Evolutionary conservation across 2,329 filamentous ascomycete genomes (phyloP), one percentile per base, ranked within the genome.

Genomic region (Alternaria sp.): DNA sequence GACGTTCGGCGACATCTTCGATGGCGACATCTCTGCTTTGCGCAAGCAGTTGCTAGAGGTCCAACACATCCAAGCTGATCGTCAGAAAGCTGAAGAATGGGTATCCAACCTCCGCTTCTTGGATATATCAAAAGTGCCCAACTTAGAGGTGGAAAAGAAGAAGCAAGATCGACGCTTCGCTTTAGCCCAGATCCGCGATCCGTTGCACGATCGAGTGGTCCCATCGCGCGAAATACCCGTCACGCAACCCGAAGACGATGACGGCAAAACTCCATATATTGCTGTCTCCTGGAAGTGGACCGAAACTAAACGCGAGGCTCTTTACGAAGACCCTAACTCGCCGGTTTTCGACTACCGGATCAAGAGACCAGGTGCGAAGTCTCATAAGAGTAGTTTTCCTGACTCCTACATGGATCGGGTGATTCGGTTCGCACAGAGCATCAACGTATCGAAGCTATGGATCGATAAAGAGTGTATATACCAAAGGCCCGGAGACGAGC

Each of bases 381-480:
- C 51, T 6, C 57, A 64, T 34, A 63, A 61, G 12, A 69, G 60
- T 56, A 39, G 56, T 3, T 69, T 71, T 53, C 68, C 66, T 1
- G 61, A 65, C 20, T 43, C 49, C 24, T 64, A 66, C 28, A 44
- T 72, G 41, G 69, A 72, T 8, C 52, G 68, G 22, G 65, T 62
- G 4, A 63, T 70, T 7, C 41, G 47, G 8, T 66, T 64, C 42
- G 68, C 65, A 7, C 63, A 67, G 30, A 51, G 28, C 28, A 9
- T 47, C 2, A 43, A 47, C 0, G 61, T 69, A 14, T 41, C 38
- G 1, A 56, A 39, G 22, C 20, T 71, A 5, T 72, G 67, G 67
- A 57, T 70, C 9, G 67, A 71, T 36, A 66, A 54, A 44, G 67
- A 68, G 16, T 68, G 65, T 26, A 70, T 72, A 16, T 66, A 64